These are phyloP conservation scores for Trichocladium uniseriatum DNA, from an alignment of 495 filamentous ascomycete genomes.

Conservation along the genomic window DNA sequence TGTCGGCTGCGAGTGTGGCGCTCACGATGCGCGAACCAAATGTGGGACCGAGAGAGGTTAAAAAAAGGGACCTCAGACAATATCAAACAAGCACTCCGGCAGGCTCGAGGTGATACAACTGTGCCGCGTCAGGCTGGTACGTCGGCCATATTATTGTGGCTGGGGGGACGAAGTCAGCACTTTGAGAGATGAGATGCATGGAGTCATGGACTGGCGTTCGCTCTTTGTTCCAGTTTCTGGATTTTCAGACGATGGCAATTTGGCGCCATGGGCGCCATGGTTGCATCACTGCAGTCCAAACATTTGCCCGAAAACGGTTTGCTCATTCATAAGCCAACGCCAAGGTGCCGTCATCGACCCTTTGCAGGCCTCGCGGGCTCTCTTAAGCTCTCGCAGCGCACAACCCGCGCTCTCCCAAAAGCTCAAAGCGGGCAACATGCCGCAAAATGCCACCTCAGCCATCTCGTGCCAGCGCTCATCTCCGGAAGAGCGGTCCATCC, in stretches of 20 bases:
- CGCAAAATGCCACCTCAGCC: constrained; percentile 12
- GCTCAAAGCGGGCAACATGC: constrained; percentile 3
- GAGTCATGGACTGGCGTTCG: no score
- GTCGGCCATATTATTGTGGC: no score
- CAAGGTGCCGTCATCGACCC: neutral
- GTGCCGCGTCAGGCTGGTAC: no score
- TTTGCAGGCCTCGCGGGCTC: neutral
- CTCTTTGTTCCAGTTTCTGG: no score
- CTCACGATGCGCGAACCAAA: constrained; percentile 6
- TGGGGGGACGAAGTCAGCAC: no score
- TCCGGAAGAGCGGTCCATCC: constrained; percentile 23
- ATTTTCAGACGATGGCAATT: constrained; percentile 4
- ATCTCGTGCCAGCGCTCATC: constrained; percentile 16
- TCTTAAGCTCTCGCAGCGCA: neutral
- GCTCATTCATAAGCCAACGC: neutral
- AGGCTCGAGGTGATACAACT: no score
- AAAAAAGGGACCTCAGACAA: no score
- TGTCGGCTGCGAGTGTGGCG: constrained; percentile 12
- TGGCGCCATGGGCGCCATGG: constrained; percentile 13
- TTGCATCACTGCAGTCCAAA: constrained; percentile 20
- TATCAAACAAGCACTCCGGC: no score
- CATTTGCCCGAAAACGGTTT: constrained; percentile 1
- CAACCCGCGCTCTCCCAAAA: constrained; percentile 6
- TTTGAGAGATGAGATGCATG: no score
- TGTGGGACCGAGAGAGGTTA: neutral